Base-by-base conservation (phyloP, 208 protist species). In the Leishmania tarentolae region DNA sequence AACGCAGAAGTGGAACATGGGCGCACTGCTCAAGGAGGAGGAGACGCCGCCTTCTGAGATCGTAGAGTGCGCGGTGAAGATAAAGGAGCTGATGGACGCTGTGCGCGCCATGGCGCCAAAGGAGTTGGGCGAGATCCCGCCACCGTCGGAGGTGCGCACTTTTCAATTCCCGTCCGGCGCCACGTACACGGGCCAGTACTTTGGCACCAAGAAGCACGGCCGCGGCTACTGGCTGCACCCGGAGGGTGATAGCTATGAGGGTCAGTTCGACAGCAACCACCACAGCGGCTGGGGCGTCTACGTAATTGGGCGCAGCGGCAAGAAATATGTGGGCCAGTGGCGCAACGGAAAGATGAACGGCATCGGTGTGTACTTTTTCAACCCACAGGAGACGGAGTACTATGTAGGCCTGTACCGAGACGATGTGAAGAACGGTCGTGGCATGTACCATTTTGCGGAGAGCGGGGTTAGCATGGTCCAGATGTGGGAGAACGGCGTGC, bases 221-320 rank as follows among this genome's bases (percentile, higher is more conserved):
- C 82, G 89, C 47, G 94, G 94, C 35, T 93, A 94, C 74, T 98
- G 94, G 93, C 79, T 92, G 66, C 94, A 98, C 85, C 94, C 94
- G 17, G 92, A 95, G 79, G 94, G 94, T 40, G 94, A 98, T 78
- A 95, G 87, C 86, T 98, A 96, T 87, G 92, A 97, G 79, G 94
- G 94, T 40, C 89, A 95, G 86, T 98, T 95, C 83, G 88, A 95
- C 61, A 87, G 87, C 81, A 98, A 98, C 81, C 91, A 93, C 77
- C 94, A 98, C 89, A 87, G 87, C 66, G 94, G 94, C n/a, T 98
- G 94, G 94, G 94, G 94, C 15, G 93, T 98, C 28, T 98, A 98
- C 81, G 89, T 92, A 57, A 95, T 95, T 80, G 94, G 94, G 9
- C 86, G 91, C 57, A 96, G 89, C 76, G 93, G 94, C 42, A 98